These are phyloP conservation scores for Sesbania bispinosa DNA, from an alignment of 306 rosid species.

Conservation along the genomic window DNA sequence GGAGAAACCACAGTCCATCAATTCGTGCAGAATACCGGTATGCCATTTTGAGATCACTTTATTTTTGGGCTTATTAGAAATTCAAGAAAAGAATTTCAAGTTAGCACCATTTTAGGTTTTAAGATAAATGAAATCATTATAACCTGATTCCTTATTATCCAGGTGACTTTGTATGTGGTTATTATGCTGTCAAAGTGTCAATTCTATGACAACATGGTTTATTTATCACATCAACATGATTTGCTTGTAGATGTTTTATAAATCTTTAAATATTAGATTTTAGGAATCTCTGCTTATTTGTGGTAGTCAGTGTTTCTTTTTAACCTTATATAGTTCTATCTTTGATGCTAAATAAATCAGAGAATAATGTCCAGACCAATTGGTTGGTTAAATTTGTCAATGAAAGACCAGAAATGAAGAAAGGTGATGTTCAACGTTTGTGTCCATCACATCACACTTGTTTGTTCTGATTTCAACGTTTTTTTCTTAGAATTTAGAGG, in stretches of 20 bases:
- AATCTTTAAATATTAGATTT: background rate
- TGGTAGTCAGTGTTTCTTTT: background rate
- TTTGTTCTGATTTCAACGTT: background rate
- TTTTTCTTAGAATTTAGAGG: background rate
- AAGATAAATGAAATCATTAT: background rate
- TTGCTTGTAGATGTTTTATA: background rate
- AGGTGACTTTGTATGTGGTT: background rate
- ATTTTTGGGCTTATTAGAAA: background rate
- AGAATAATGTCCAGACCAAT: constrained; percentile 6
- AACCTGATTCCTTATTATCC: background rate
- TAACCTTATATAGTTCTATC: background rate
- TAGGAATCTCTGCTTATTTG: background rate
- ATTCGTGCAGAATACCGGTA: constrained; percentile 74
- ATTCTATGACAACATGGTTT: background rate
- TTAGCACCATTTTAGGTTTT: background rate
- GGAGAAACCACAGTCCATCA: constrained; percentile 39
- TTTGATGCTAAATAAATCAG: background rate
- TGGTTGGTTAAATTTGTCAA: background rate
- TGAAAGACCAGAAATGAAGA: background rate
- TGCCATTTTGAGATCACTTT: constrained; percentile 9
- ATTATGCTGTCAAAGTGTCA: background rate
- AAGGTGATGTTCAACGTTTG: constrained; percentile 8
- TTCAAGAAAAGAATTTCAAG: background rate
- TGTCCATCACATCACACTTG: background rate
- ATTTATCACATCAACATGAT: no score